Evolutionary conservation across 352 stramenopile species (phyloP), one percentile per base, ranked within the genome.

Genomic region (Globisporangium abappressorium): DNA sequence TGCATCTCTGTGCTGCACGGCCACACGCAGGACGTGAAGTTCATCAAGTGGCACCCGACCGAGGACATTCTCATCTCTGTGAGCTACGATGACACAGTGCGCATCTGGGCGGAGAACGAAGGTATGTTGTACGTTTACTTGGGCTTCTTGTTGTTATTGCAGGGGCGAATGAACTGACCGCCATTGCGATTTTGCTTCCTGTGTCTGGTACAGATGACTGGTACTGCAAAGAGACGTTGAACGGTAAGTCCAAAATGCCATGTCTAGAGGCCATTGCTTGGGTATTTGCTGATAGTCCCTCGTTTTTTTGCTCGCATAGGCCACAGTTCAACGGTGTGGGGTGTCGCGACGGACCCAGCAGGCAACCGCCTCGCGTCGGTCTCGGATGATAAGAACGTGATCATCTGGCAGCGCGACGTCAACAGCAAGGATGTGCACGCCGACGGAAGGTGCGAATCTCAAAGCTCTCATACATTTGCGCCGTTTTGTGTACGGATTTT

Each of bases 1-100:
- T 99, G 97, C 77, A 82, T 99, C 33, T 96, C 94, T 11, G 97
- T 99, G 49, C 81, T 99, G 18, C 92, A 98, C 69, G 96, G 93
- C 33, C 97, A 99, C 79, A 91, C 92, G 62, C 95, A 97, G 67
- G 97, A 99, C 79, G 93, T 99, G 57, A 99, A 99, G 79, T 97
- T 87, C 64, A 85, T 99, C 60, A 77, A 75, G 49, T 99, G 97
- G 89, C 93, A 98, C 64, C 90, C 92, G 26, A 92, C 73, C 18
- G 79, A 93, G 47, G 87, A 97, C 61, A 63, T 95, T 18, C 80
- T 97, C 8, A 81, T 97, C 54, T 97, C 84, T 8, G 82, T 83
- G 18, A 98, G 91, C 66, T 99, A 99, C 73, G 98, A 99, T 70
- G 89, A 99, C 73, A 99, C 95, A 0, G 86, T 99, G 22, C 93